Evolutionary conservation across 2,329 filamentous ascomycete genomes (phyloP).

Genomic region (Aspergillus chevalieri): DNA sequence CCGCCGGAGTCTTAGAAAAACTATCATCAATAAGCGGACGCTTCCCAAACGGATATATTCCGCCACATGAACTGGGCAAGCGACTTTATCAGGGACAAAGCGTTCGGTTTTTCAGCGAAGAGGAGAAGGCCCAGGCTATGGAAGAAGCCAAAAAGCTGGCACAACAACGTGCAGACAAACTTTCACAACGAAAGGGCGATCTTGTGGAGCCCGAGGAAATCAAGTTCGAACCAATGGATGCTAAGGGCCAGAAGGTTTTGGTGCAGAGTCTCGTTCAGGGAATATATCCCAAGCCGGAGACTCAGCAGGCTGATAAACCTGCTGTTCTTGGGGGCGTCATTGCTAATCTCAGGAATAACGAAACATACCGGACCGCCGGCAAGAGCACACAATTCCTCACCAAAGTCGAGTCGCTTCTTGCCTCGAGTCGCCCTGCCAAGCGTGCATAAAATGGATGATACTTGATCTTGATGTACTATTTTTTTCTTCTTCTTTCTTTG

Average conservation of each 20-base stretch:
- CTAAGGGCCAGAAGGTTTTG: constrained; percentile 21
- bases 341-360: constrained; percentile 35
- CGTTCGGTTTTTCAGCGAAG: constrained; percentile 32
- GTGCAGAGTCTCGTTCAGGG: constrained; percentile 29
- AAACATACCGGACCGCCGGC: constrained; percentile 32
- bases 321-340: constrained; percentile 27
- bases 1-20: constrained; percentile 29
- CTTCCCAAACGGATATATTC: constrained; percentile 28
- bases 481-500: too few relatives aligned
- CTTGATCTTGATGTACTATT: too few relatives aligned
- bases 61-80: constrained; percentile 31
- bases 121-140: constrained; percentile 32
- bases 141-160: constrained; percentile 30
- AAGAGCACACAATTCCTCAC: constrained; percentile 33
- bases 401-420: constrained; percentile 33
- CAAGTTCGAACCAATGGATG: constrained; percentile 21
- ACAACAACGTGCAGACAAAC: constrained; percentile 25
- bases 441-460: constrained; percentile 10
- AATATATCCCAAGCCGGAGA: constrained; percentile 22
- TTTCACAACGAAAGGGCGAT: constrained; percentile 33
- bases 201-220: constrained; percentile 29
- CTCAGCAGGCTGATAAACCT: constrained; percentile 12
- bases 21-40: constrained; percentile 30
- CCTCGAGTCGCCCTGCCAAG: constrained; percentile 22
- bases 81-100: constrained; percentile 32